Percentiles rank a stretch among this genome's conserved stretches.
Evolutionary conservation across 2,329 filamentous ascomycete species (phyloP).

Genomic region (Aspergillus nomiae): DNA sequence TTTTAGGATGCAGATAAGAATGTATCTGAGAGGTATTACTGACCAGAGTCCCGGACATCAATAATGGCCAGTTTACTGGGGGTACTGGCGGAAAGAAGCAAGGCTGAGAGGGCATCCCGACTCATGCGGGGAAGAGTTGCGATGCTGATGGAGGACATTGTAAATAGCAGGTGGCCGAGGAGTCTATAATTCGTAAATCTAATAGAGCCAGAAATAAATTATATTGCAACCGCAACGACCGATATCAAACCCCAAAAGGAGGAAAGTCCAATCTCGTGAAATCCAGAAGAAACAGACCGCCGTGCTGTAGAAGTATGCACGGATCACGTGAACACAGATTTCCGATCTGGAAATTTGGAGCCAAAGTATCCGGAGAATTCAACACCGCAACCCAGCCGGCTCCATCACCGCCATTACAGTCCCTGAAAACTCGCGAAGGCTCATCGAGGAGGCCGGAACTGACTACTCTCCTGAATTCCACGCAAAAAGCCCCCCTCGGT

Average conservation of each 20-base stretch:
- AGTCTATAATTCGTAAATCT: too few species aligned
- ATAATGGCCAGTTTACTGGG: slow-evolving; percentile 67
- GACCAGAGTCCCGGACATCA: slow-evolving; percentile 85
- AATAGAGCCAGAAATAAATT: neutral
- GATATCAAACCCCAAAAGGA: neutral
- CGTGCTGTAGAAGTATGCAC: neutral
- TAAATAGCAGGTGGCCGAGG: neutral
- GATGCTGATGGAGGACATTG: slow-evolving; percentile 60
- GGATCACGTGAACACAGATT: slow-evolving; percentile 18
- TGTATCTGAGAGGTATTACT: slow-evolving; percentile 13
- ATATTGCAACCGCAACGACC: neutral
- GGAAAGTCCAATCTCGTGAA: neutral
- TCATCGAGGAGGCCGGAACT: neutral
- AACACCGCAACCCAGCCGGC: neutral
- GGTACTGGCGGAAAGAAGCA: slow-evolving; percentile 58
- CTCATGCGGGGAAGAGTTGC: slow-evolving; percentile 67
- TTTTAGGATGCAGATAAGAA: neutral
- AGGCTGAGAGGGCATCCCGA: slow-evolving; percentile 66
- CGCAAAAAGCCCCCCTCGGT: neutral
- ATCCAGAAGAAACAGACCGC: neutral
- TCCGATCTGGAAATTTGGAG: slow-evolving; percentile 16
- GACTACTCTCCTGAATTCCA: neutral
- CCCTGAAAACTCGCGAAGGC: neutral
- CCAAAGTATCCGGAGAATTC: slow-evolving; percentile 5
- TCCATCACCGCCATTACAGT: neutral